These are phyloP conservation scores for Acanthochlamys bracteata DNA, from an alignment of 106 monocot species.

Conservation along the genomic window DNA sequence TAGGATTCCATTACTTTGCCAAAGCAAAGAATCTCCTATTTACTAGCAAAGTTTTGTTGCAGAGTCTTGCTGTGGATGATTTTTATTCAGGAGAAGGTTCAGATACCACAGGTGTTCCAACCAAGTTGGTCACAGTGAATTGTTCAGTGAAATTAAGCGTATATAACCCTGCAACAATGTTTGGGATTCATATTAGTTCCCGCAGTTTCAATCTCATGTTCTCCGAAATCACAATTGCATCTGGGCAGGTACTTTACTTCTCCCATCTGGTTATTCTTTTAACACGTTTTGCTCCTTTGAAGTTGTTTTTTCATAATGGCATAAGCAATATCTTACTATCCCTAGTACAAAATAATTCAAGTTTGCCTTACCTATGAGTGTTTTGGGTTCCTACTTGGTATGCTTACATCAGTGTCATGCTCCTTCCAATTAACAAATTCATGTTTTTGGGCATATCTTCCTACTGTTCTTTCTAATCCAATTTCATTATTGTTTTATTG, in stretches of 20 bases:
- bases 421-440: too few relatives aligned
- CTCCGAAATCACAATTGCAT: slow-evolving; percentile 65
- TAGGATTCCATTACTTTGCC: too few relatives aligned
- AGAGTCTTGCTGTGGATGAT: slow-evolving; percentile 61
- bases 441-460: too few relatives aligned
- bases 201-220: slow-evolving; percentile 48
- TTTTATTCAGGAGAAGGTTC: slow-evolving; percentile 82
- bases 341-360: too few relatives aligned
- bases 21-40: neutral
- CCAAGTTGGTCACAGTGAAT: slow-evolving; percentile 80
- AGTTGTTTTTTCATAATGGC: too few relatives aligned
- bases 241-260: slow-evolving; percentile 41
- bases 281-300: neutral
- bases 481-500: too few relatives aligned
- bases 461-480: too few relatives aligned
- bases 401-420: too few relatives aligned
- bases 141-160: slow-evolving; percentile 66
- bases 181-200: slow-evolving; percentile 88
- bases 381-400: too few relatives aligned
- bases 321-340: too few relatives aligned
- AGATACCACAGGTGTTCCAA: slow-evolving; percentile 78
- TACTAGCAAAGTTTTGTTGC: slow-evolving; percentile 7
- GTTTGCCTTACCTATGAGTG: too few relatives aligned
- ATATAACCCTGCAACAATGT: slow-evolving; percentile 73
- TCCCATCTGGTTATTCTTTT: neutral